A percentile compares a stretch with the other conserved stretches of the same genome.
Evolutionary conservation across 495 filamentous ascomycete genomes (phyloP).

Genomic region (Friedmanniomyces simplex): DNA sequence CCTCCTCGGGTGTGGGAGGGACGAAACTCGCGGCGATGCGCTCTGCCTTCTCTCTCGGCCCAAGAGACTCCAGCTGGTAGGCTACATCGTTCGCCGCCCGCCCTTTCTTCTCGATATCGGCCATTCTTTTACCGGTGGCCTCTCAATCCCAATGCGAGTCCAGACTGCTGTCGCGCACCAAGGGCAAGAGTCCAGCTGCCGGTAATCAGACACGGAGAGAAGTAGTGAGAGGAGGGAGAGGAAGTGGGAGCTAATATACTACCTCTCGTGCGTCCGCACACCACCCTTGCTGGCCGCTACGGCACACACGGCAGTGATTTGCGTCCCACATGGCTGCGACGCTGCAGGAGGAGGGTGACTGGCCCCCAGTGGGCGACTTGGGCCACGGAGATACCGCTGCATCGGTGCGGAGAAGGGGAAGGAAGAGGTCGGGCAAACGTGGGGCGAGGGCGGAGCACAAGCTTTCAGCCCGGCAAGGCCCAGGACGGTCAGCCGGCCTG

Average conservation of each 20-base stretch:
- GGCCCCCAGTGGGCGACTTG: too few species aligned
- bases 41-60: not conserved
- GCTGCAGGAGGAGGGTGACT: not conserved
- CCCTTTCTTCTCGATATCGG: conserved; percentile 2
- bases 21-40: not conserved
- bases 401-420: not conserved
- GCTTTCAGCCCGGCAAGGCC: not conserved
- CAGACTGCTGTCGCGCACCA: too few species aligned
- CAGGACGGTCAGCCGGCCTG: not conserved
- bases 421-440: not conserved
- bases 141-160: not conserved
- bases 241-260: not conserved
- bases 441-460: not conserved
- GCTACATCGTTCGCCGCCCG: not conserved
- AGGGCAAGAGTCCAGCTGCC: too few species aligned
- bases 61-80: not conserved
- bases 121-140: not conserved
- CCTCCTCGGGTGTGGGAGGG: conserved; percentile 53
- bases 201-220: too few species aligned
- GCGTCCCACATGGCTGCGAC: not conserved
- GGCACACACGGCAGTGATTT: not conserved
- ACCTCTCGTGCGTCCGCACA: not conserved
- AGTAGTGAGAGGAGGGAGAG: too few species aligned
- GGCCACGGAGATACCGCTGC: not conserved
- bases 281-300: not conserved